Base-by-base conservation (phyloP, 2,329 filamentous ascomycete genomes). In the Diaporthe batatas region DNA sequence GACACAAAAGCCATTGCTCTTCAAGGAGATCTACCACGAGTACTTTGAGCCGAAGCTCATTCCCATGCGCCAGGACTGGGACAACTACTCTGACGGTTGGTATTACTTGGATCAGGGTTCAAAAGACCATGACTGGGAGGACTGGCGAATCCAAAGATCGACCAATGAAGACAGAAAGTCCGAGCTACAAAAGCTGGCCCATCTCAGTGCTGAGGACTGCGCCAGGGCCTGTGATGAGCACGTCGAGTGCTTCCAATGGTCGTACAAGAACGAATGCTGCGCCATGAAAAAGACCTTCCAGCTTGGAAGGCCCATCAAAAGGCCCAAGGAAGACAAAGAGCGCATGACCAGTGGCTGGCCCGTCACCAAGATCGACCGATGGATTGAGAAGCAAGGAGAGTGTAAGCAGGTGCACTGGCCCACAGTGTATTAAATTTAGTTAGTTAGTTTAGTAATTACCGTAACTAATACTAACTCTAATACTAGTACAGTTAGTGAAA, bases 21-120 rank as follows among this genome's bases (percentile, higher is more conserved):
- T 88, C 75, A 81, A 82, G 65, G 87, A 89, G 71, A 78, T 90
- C 42, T 90, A 84, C 76, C 72, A 84, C 49, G 79, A 83, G 57
- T 87, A 87, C 74, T 77, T 89, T 53, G 80, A 80, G 44, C 81
- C 82, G 2, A 81, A 82, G 53, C 79, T 89, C 29, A 74, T 76
- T 25, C 70, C 78, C 2, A 75, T 77, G 11, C 83, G 84, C 72
- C 79, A 84, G 18, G 83, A 89, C 79, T 90, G 88, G 88, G 85
- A 90, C 75, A 90, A 90, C 75, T 75, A 84, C 11, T 84, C 84
- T 57, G 82, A 87, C n/a, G 83, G 86, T 47, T 79, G 80, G 18
- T 79, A 79, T 67, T 87, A 87, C 76, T 76, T 84, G 69, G 81
- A 85, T 74, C 23, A 39, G 7, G 74, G 74, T 18, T 76, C 78